Conservation (phyloP, 169 alveolate species). For the Plasmodium vinckei region DNA sequence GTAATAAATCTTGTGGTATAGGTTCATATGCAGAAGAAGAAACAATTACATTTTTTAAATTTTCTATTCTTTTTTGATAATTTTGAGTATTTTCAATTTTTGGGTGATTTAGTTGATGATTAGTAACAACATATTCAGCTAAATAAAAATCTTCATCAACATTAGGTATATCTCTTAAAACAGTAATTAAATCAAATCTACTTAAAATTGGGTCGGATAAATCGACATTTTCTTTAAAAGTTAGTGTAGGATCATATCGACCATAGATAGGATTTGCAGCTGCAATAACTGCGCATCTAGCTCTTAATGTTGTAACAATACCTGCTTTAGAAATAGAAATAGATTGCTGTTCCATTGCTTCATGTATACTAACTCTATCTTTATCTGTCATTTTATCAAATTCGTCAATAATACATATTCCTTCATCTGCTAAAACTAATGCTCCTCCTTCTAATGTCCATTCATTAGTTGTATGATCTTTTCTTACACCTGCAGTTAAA, state of each 20-base stretch:
- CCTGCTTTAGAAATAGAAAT: slow-evolving; percentile 99
- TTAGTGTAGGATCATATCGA: slow-evolving; percentile 96
- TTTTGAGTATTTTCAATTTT: slow-evolving; percentile 83
- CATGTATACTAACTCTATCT: slow-evolving; percentile 99
- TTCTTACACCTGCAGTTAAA: slow-evolving; percentile 97
- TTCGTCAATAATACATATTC: slow-evolving; percentile 99
- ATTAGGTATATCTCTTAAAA: slow-evolving; percentile 97
- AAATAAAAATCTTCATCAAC: slow-evolving; percentile 94
- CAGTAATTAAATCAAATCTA: slow-evolving; percentile 98
- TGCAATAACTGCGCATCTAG: slow-evolving; percentile 99
- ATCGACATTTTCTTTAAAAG: slow-evolving; percentile 99
- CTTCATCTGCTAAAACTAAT: slow-evolving; percentile 98
- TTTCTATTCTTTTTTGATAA: slow-evolving; percentile 84
- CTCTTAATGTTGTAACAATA: slow-evolving; percentile 97
- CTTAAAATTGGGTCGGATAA: slow-evolving; percentile 99
- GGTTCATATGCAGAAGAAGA: slow-evolving; percentile 89
- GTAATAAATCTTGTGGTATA: slow-evolving; percentile 93
- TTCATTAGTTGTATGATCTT: slow-evolving; percentile 97
- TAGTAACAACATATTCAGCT: slow-evolving; percentile 97
- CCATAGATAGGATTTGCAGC: slow-evolving; percentile 99
- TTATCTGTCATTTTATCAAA: slow-evolving; percentile 99
- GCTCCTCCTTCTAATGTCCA: slow-evolving; percentile 99
- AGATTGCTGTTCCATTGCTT: slow-evolving; percentile 99
- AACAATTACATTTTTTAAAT: slow-evolving; percentile 80
- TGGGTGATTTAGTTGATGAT: slow-evolving; percentile 97